Evolutionary conservation across 2,329 filamentous ascomycete genomes (phyloP).

Genomic region (Paracamarosporium sp.): DNA sequence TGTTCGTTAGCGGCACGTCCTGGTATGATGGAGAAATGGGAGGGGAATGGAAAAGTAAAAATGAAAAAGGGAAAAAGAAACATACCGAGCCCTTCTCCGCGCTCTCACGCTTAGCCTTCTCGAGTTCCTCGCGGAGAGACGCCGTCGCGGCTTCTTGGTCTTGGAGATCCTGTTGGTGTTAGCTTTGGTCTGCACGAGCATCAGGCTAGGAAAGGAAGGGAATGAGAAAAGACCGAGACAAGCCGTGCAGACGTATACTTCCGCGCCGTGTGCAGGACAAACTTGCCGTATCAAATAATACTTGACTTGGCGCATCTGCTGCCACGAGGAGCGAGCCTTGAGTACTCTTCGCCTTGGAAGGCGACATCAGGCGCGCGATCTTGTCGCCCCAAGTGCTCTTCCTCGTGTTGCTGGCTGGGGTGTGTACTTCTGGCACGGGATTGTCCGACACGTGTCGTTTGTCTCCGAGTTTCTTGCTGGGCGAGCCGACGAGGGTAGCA

Average conservation of each 20-base stretch:
- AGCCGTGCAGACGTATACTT: constrained; percentile 30
- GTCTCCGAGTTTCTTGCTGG: constrained; percentile 11
- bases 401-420: constrained; percentile 29
- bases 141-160: constrained; percentile 32
- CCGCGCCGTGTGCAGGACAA: constrained; percentile 34
- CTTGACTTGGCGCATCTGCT: background rate
- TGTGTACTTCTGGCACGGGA: constrained; percentile 28
- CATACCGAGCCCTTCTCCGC: constrained; percentile 46
- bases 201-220: constrained; percentile 3
- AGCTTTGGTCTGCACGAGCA: background rate
- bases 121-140: constrained; percentile 37
- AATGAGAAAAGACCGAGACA: background rate
- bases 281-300: constrained; percentile 32
- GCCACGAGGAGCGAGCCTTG: constrained; percentile 23
- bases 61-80: background rate
- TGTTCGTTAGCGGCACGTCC: constrained; percentile 7
- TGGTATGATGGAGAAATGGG: background rate
- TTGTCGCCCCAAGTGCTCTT: constrained; percentile 26
- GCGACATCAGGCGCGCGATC: constrained; percentile 29
- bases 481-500: constrained; percentile 28
- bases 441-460: constrained; percentile 19
- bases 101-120: constrained; percentile 41
- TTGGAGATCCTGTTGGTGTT: constrained; percentile 35
- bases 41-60: background rate
- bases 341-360: constrained; percentile 20